A percentile compares a stretch with the other conserved stretches of the same genome.
Evolutionary conservation across 2,329 filamentous ascomycete species (phyloP).

Genomic region (Lizonia empirigonia): DNA sequence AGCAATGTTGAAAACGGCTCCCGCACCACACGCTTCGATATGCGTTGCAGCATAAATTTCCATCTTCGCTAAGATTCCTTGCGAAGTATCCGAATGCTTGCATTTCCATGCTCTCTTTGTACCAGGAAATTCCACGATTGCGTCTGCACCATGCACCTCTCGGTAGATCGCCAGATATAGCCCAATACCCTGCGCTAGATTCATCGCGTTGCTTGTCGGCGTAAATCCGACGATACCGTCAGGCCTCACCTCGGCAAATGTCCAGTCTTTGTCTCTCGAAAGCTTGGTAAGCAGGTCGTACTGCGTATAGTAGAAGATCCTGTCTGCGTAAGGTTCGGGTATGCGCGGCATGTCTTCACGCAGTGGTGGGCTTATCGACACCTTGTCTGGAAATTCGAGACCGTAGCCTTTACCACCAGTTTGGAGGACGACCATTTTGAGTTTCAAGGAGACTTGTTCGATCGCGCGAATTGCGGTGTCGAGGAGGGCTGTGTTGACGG

Average conservation of each 20-base stretch:
- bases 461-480: neutral
- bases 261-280: conserved; percentile 46
- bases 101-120: conserved; percentile 45
- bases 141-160: conserved; percentile 47
- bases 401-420: conserved; percentile 8
- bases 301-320: conserved; percentile 52
- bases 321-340: conserved; percentile 39
- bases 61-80: conserved; percentile 51
- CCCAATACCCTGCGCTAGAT: conserved; percentile 43
- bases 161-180: conserved; percentile 48
- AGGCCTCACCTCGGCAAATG: conserved; percentile 49
- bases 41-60: conserved; percentile 49
- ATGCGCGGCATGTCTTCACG: conserved; percentile 10
- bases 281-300: conserved; percentile 47
- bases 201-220: conserved; percentile 50
- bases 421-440: neutral
- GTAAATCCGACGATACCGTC: conserved; percentile 53
- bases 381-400: neutral
- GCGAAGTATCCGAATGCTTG: conserved; percentile 45
- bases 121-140: conserved; percentile 49
- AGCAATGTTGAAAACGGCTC: conserved; percentile 51
- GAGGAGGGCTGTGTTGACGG: neutral
- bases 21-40: conserved; percentile 30
- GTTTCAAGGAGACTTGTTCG: neutral
- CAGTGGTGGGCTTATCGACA: conserved; percentile 1